Base-by-base conservation (phyloP, 352 stramenopile genomes). In the Pythium folliculosum region DNA sequence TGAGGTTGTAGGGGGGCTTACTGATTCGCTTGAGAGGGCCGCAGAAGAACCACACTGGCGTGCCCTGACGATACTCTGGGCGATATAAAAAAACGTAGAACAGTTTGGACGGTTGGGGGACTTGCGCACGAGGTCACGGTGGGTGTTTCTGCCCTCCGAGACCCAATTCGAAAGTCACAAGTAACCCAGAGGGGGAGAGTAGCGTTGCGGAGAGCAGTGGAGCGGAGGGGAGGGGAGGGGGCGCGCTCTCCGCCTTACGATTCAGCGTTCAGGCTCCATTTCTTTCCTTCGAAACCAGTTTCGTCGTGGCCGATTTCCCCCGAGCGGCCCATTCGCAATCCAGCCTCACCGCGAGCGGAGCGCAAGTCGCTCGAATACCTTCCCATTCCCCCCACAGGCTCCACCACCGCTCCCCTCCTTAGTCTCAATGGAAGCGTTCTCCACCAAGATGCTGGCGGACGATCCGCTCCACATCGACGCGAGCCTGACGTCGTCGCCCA, bases 401-500 rank as follows among this genome's bases (percentile, higher is more conserved):
- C 38, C 38, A 19, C 38, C 38, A 12, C 9, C 3, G 38, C 10
- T 45, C 7, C 54, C 27, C 37, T 13, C 19, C 3, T 16, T 4
- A 13, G n/a, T 40, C 27, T 17, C n/a, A 37, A 61, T 61, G 54
- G 43, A 61, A 14, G 25, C 54, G 0, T 51, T 61, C 38, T 38
- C 38, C 13, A 5, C 38, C 54, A 50, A 61, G 37, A 32, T 35
- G 13, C 49, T 38, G 22, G 49, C 19, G 25, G 57, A 58, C 17
- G 44, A 32, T 9, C 12, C 47, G n/a, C 60, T 67, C 37, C 60
- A 57, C 49, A 67, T 67, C 40, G 50, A 67, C 25, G 50, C 60
- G 16, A 45, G 13, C 21, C 51, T 61, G 54, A 40, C 43, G 21
- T 51, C 54, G n/a, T 51, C 54, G 5, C 38, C 35, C 37, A 51